Evolutionary conservation across 352 stramenopile genomes (phyloP), one percentile per base, ranked within the genome.

Genomic region (Globisporangium camurandrum): DNA sequence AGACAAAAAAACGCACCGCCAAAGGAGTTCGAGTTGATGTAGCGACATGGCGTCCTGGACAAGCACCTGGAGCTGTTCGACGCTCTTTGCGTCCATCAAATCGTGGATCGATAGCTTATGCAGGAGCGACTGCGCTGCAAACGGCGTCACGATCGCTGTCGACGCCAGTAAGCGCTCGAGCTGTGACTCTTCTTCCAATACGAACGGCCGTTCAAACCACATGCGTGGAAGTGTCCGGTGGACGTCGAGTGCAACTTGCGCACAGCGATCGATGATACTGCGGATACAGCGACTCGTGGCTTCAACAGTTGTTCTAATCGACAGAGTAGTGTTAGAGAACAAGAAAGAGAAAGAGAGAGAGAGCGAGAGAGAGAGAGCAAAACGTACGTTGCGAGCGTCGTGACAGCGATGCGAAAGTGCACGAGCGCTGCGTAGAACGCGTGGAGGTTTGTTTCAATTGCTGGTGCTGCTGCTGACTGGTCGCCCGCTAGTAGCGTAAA

Each of bases 171-270:
- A 87, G 7, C 69, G 66, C 52, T 90, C 79, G 22, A 81, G 64
- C 57, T 88, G 79, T 0, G 79, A 90, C 51, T 86, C 76, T 49
- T 88, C 76, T 49, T 88, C 76, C 23, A 88, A 46, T 30, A 90
- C 57, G 23, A 85, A 90, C 23, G 75, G 76, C 8, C 79, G 65
- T 38, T 84, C 70, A 39, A 81, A 90, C 79, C 79, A 90, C 57
- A 90, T 64, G 22, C 66, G 75, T 19, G 79, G 79, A 5, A 90
- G 50, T 10, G 72, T 64, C 16, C 67, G 66, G 33, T 75, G 52
- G 0, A 59, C 36, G 2, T 61, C 64, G 11, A 86, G 23, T 9
- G 76, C 76, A 22, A 40, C 44, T 28, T 84, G 64, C 2, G 75
- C 69, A n/a, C 79, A 85, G 7, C 64, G 39, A 27, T 88, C 69